A percentile compares a stretch with the other conserved stretches of the same genome.
These are phyloP conservation scores for Suillus tomentosus DNA, from an alignment of 768 basidiomycete genomes.

Conservation along the genomic window DNA sequence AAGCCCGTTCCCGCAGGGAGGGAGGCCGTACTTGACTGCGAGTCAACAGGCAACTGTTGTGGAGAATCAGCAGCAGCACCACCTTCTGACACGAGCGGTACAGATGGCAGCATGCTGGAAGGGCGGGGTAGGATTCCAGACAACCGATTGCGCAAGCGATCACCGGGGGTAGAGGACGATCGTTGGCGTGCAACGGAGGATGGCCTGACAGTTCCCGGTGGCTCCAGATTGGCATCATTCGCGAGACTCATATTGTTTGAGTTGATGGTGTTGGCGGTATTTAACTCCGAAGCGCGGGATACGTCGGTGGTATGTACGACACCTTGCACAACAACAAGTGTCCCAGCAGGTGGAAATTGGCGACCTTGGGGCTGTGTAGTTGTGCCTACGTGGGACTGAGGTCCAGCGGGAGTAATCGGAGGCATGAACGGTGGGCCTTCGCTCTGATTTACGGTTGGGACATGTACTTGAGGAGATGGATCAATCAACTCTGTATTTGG, in stretches of 20 bases:
- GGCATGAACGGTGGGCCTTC: conserved; percentile 18
- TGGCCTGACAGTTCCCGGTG: conserved; percentile 5
- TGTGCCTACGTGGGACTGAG: conserved; percentile 25
- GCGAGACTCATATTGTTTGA: conserved; percentile 12
- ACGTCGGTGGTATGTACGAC: conserved; percentile 79
- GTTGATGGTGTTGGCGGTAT: conserved; percentile 18
- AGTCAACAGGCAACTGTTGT: conserved; percentile 10
- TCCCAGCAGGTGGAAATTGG: conserved; percentile 72
- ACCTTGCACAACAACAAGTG: conserved; percentile 81
- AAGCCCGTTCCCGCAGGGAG: conserved; percentile 5
- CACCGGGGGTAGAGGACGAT: conserved; percentile 28
- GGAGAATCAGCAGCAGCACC: conserved; percentile 7
- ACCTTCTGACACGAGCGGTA: conserved; percentile 13
- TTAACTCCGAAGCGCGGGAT: conserved; percentile 38
- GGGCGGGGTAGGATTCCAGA: conserved; percentile 43
- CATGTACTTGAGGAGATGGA: conserved; percentile 11
- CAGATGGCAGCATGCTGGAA: conserved; percentile 32
- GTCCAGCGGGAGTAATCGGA: conserved; percentile 10
- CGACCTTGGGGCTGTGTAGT: conserved; percentile 28
- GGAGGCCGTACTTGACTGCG: conserved; percentile 3
- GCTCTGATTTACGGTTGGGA: conserved; percentile 15
- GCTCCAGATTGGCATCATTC: conserved; percentile 13
- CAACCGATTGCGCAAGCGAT: conserved; percentile 36
- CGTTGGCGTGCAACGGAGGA: conserved; percentile 29
- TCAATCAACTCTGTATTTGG: conserved; percentile 18